A percentile compares a stretch with the other conserved stretches of the same genome.
Conservation (phyloP, 2,329 filamentous ascomycete species). For the Phyllosticta ampelicida region DNA sequence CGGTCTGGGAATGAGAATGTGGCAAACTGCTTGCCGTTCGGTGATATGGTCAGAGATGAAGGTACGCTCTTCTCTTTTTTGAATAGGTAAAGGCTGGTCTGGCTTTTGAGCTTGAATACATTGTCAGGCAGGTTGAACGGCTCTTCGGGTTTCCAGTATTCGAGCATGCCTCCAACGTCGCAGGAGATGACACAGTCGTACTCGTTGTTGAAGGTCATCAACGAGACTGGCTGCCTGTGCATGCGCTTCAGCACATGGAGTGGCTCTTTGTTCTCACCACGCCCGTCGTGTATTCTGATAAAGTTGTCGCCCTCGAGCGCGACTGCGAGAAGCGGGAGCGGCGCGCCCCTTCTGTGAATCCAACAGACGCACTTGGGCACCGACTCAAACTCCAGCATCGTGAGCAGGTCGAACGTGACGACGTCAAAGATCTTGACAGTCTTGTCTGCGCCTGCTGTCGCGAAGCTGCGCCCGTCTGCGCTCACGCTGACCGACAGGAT, state of each 20-base stretch:
- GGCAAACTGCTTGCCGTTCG: slow-evolving; percentile 74
- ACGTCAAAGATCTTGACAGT: slow-evolving; percentile 69
- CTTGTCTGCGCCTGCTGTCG: slow-evolving; percentile 69
- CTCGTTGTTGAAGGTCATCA: slow-evolving; percentile 81
- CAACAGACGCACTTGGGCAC: slow-evolving; percentile 75
- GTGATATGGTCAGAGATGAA: slow-evolving; percentile 72
- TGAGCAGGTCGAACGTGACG: slow-evolving; percentile 58
- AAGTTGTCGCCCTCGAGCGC: slow-evolving; percentile 61
- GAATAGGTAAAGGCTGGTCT: slow-evolving; percentile 91
- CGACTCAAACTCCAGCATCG: slow-evolving; percentile 66
- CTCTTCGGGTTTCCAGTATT: slow-evolving; percentile 82
- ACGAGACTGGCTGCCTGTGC: slow-evolving; percentile 69
- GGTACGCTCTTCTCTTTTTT: slow-evolving; percentile 86
- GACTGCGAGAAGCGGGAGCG: slow-evolving; percentile 73
- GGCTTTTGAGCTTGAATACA: slow-evolving; percentile 88
- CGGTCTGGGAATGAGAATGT: slow-evolving; percentile 88
- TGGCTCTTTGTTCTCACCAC: slow-evolving; percentile 66
- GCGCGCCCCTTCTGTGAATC: slow-evolving; percentile 82
- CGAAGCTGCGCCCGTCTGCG: slow-evolving; percentile 85
- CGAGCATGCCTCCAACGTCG: slow-evolving; percentile 85
- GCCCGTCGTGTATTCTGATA: slow-evolving; percentile 79
- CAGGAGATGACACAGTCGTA: slow-evolving; percentile 87
- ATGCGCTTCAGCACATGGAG: slow-evolving; percentile 67
- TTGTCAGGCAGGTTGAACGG: slow-evolving; percentile 83
- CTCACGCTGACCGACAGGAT: slow-evolving; percentile 77